Evolutionary conservation across 164 flowering plant genomes (phyloP), one percentile per base, ranked within the genome.

Genomic region (Buxus sempervirens): DNA sequence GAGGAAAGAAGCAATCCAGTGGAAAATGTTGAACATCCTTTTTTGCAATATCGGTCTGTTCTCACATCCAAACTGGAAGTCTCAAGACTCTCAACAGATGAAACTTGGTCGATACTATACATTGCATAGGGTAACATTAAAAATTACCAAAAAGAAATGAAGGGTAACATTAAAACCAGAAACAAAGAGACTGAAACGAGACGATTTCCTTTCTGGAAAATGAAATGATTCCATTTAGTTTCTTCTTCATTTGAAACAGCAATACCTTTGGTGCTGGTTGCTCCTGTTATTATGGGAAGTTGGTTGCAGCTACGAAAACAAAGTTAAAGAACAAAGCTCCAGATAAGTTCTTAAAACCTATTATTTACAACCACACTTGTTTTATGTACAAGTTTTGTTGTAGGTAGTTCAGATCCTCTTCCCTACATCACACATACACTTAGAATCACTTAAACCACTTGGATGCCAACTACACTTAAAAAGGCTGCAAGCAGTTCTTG

Each of bases 401-500:
- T 16, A 21, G 58, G 60, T 12, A 26, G 21, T 64, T 58, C 27
- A 21, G 19, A 57, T 67, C 71, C 41, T 73, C 23, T 15, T 20
- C 55, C 18, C 62, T 60, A 64, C 77, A 70, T 75, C 82, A 65
- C 72, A 57, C 77, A 72, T 53, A 75, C 73, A 55, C 55, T 23
- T 54, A 18, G 13, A 6, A 58, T 45, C 14, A 60, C 54, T 74
- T 74, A 26, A 19, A 49, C 78, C 36, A 70, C 73, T 66, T 63
- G 67, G 80, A 74, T 76, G 81, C 80, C 62, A 56, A 64, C 28
- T 71, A 63, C n/a, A 55, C 41, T 63, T 63, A 58, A 9, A 64
- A 24, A 55, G 23, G 45, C 58, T 54, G 49, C 67, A 63, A 60
- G 58, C 23, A 18, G 25, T 19, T 49, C 55, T 16, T 58, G 1